Conservation (phyloP, 352 stramenopile genomes). For the Pythium pyrilobum region DNA sequence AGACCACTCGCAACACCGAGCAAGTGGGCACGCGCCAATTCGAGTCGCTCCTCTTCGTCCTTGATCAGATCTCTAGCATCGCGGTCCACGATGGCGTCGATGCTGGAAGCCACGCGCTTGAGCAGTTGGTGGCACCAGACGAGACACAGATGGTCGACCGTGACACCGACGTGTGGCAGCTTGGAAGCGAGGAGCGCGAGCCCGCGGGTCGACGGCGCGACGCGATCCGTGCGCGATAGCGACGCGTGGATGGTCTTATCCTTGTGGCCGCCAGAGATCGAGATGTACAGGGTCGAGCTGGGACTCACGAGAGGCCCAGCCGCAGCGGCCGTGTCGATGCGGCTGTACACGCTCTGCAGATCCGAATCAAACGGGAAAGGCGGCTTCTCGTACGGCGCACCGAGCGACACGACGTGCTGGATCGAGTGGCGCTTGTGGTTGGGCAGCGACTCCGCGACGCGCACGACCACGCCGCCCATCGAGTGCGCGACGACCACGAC, state of each 20-base stretch:
- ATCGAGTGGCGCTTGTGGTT: conserved; percentile 77
- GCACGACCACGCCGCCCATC: conserved; percentile 77
- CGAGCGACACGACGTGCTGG: conserved; percentile 68
- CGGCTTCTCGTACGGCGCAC: conserved; percentile 49
- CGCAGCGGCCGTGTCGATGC: conserved; percentile 1
- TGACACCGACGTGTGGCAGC: conserved; percentile 52
- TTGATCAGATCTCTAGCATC: conserved; percentile 38
- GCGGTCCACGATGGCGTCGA: conserved; percentile 56
- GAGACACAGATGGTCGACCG: conserved; percentile 79
- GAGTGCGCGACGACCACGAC: conserved; percentile 81
- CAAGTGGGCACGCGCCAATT: conserved; percentile 36
- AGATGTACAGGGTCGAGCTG: conserved; percentile 53
- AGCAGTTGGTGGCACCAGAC: conserved; percentile 85
- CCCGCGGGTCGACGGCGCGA: conserved; percentile 23
- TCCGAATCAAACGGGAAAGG: conserved; percentile 64
- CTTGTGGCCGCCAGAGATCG: conserved; percentile 76
- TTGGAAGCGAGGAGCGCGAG: conserved; percentile 50
- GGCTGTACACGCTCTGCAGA: conserved; percentile 55
- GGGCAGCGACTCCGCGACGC: conserved; percentile 52
- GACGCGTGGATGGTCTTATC: conserved; percentile 70
- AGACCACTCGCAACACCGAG: conserved; percentile 18
- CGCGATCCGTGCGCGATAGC: conserved; percentile 27
- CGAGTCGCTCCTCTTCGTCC: conserved; percentile 33
- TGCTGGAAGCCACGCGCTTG: conserved; percentile 47
- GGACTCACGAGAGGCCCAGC: no score